These are phyloP conservation scores for Wickerhamomyces strasburgensis DNA, from an alignment of 805 yeast genomes.

Conservation along the genomic window DNA sequence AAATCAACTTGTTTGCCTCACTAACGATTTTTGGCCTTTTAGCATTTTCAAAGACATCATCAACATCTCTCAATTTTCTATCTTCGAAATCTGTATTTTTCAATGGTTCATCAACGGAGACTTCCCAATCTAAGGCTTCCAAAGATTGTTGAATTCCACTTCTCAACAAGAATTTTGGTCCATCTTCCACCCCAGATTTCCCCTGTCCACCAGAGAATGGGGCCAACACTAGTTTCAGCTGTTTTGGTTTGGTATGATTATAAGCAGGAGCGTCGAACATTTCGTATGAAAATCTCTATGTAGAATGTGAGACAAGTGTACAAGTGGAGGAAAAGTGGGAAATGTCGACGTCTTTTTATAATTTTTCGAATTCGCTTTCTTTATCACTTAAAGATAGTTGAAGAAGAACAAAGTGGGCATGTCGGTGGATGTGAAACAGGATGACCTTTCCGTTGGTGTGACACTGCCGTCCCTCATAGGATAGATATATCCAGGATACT, in stretches of 20 bases:
- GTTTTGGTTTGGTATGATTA: constrained; percentile 49
- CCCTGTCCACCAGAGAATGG: constrained; percentile 98
- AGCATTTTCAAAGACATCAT: constrained; percentile 50
- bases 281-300: constrained; percentile 2
- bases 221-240: constrained; percentile 72
- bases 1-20: constrained; percentile 60
- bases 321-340: constrained; percentile 6
- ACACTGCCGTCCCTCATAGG: too few species aligned
- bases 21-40: constrained; percentile 79
- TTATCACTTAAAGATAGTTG: constrained; percentile 25
- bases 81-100: constrained; percentile 40
- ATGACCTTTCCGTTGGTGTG: too few species aligned
- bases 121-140: constrained; percentile 67
- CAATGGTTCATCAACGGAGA: constrained; percentile 49
- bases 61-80: constrained; percentile 34
- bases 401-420: not conserved
- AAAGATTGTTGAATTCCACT: constrained; percentile 66
- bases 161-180: constrained; percentile 76
- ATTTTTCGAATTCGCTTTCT: constrained; percentile 20
- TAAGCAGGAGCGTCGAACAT: constrained; percentile 38
- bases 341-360: constrained; percentile 2
- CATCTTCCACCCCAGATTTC: constrained; percentile 87
- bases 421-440: too few species aligned
- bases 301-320: not conserved
- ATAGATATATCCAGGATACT: too few species aligned